Conservation (phyloP, 2,329 filamentous ascomycete species). For the Hypoxylon rubiginosum region DNA sequence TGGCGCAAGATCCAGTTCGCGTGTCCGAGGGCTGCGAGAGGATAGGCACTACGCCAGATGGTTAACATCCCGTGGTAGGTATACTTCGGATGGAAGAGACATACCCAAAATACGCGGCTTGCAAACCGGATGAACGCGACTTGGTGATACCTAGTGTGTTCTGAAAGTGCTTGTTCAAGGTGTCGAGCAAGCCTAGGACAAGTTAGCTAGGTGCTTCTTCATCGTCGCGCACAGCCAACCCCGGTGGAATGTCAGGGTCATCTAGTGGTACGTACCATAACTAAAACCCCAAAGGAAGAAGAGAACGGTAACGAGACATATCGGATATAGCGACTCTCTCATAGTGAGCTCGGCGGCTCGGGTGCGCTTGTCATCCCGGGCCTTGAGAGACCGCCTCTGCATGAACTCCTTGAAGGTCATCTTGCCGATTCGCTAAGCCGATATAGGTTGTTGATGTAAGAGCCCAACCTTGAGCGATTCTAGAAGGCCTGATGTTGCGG, state of each 20-base stretch:
- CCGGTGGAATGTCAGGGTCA: conserved; percentile 43
- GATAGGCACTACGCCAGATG: conserved; percentile 66
- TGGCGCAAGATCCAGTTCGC: conserved; percentile 76
- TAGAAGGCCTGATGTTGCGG: conserved; percentile 5
- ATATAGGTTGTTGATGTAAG: background rate
- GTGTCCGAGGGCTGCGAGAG: conserved; percentile 72
- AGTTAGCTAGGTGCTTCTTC: conserved; percentile 14
- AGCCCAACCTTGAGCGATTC: background rate
- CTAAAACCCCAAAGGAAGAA: conserved; percentile 75
- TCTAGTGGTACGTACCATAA: conserved; percentile 31
- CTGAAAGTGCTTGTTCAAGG: conserved; percentile 66
- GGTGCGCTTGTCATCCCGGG: conserved; percentile 61
- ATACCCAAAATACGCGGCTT: conserved; percentile 74
- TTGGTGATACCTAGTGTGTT: conserved; percentile 67
- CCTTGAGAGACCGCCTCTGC: conserved; percentile 57
- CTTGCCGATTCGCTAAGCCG: conserved; percentile 13
- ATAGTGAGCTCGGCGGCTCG: conserved; percentile 73
- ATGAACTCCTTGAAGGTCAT: conserved; percentile 63
- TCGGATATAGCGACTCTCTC: conserved; percentile 74
- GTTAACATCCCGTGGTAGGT: conserved; percentile 18
- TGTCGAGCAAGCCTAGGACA: conserved; percentile 65
- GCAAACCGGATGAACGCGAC: conserved; percentile 71
- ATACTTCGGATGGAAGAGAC: conserved; percentile 33
- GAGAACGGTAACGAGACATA: conserved; percentile 74
- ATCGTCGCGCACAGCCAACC: conserved; percentile 1